Conservation (phyloP, 2,329 filamentous ascomycete species). For the Teratosphaeria zuluensis region DNA sequence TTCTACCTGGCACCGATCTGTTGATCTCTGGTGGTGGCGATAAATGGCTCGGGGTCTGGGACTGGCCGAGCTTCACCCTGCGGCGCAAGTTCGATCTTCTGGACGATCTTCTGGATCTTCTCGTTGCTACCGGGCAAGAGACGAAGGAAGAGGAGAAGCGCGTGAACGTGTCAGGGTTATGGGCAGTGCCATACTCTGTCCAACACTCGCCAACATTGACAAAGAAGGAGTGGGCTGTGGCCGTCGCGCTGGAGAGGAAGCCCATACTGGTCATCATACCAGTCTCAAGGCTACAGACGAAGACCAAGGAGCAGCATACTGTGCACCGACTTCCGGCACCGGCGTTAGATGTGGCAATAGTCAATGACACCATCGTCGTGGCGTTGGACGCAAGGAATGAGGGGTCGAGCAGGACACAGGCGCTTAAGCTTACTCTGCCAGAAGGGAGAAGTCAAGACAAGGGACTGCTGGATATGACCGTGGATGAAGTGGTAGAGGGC, state of each 20-base stretch:
- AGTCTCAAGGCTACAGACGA: not conserved
- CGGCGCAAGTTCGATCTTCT: constrained; percentile 45
- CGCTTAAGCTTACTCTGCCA: not conserved
- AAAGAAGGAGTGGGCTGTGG: constrained; percentile 12
- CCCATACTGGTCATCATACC: constrained; percentile 51
- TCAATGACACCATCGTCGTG: constrained; percentile 7
- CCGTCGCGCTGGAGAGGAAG: constrained; percentile 35
- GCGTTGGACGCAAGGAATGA: constrained; percentile 10
- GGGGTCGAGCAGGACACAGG: constrained; percentile 4
- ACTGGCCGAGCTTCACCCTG: constrained; percentile 56
- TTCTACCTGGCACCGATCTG: constrained; percentile 49
- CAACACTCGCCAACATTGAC: constrained; percentile 7
- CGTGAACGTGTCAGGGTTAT: not conserved
- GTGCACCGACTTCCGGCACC: not conserved
- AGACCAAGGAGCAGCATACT: not conserved
- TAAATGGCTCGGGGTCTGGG: constrained; percentile 66
- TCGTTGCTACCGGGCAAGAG: not conserved
- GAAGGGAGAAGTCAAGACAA: constrained; percentile 1
- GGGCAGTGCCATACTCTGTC: constrained; percentile 46
- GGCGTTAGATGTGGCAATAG: constrained; percentile 9
- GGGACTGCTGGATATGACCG: constrained; percentile 1
- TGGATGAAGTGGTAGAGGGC: not conserved
- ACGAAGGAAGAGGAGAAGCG: not conserved
- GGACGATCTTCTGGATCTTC: not conserved
- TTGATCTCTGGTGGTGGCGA: constrained; percentile 86